Evolutionary conservation across 176 grass and related monocot species (phyloP).

Genomic region (Melocanna baccifera): DNA sequence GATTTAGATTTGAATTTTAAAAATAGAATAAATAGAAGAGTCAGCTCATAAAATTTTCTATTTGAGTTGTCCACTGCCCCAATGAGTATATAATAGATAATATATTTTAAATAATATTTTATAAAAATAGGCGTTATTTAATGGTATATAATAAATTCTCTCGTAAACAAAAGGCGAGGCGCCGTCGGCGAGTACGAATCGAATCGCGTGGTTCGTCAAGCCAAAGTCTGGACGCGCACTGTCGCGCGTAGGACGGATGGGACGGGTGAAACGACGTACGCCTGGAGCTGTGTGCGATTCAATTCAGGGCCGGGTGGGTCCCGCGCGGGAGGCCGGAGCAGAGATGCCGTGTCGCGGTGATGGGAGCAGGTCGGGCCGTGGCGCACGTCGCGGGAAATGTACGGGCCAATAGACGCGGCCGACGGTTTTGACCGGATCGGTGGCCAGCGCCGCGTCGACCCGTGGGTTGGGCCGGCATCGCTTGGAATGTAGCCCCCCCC

Average conservation of each 20-base stretch:
- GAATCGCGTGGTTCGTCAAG: not conserved
- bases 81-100: too few relatives aligned
- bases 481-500: not conserved
- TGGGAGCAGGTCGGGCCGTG: constrained; percentile 41
- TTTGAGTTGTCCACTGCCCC: too few relatives aligned
- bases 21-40: too few relatives aligned
- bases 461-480: not conserved
- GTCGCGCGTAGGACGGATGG: not conserved
- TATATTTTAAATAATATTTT: too few relatives aligned
- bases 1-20: too few relatives aligned
- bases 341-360: constrained; percentile 37
- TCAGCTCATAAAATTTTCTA: too few relatives aligned
- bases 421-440: constrained; percentile 21
- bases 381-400: constrained; percentile 28
- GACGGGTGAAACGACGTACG: constrained; percentile 12
- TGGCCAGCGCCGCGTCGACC: not conserved
- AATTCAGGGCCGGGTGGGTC: not conserved
- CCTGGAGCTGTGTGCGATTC: not conserved
- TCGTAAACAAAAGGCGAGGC: not conserved
- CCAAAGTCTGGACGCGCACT: not conserved
- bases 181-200: not conserved
- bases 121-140: too few relatives aligned
- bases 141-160: too few relatives aligned
- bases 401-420: not conserved
- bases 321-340: not conserved